These are phyloP conservation scores for Quillaja saponaria DNA, from an alignment of 306 rosid species.

Conservation along the genomic window DNA sequence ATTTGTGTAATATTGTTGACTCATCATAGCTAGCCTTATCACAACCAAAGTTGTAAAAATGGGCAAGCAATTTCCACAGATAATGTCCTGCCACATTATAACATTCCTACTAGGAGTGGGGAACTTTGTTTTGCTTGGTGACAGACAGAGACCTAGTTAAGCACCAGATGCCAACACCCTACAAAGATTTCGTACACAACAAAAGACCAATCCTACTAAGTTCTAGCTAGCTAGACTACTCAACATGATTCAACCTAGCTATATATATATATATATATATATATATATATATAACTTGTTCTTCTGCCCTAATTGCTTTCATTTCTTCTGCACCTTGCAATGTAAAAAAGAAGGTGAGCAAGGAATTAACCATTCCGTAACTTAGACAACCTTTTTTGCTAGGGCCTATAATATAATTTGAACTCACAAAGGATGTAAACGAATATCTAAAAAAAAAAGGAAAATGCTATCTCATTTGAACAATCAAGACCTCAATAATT, in stretches of 20 bases:
- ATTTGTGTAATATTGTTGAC: constrained; percentile 9
- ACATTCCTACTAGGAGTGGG: constrained; percentile 40
- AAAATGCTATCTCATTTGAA: not conserved
- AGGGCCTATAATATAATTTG: constrained; percentile 25
- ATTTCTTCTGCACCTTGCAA: too few relatives aligned
- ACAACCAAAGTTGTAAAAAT: constrained; percentile 4
- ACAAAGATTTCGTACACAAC: constrained; percentile 24
- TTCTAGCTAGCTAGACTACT: not conserved
- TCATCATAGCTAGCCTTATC: constrained; percentile 32
- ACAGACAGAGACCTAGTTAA: constrained; percentile 29
- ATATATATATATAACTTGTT: too few relatives aligned
- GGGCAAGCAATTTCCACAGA: constrained; percentile 38
- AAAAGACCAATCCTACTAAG: too few relatives aligned
- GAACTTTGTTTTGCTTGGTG: constrained; percentile 19
- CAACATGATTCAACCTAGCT: not conserved
- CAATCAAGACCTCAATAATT: too few relatives aligned
- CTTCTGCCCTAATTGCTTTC: too few relatives aligned
- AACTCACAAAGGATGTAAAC: not conserved
- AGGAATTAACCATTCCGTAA: too few relatives aligned
- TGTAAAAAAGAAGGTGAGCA: too few relatives aligned
- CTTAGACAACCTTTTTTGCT: not conserved
- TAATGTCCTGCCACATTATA: constrained; percentile 37
- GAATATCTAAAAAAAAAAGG: not conserved
- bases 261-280: too few relatives aligned
- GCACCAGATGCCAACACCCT: not conserved